Percentiles rank a stretch among this genome's conserved stretches.
phyloP scores from a whole-genome alignment of 2,329 filamentous ascomycete species.

The Blastomyces emzantsi region DNA sequence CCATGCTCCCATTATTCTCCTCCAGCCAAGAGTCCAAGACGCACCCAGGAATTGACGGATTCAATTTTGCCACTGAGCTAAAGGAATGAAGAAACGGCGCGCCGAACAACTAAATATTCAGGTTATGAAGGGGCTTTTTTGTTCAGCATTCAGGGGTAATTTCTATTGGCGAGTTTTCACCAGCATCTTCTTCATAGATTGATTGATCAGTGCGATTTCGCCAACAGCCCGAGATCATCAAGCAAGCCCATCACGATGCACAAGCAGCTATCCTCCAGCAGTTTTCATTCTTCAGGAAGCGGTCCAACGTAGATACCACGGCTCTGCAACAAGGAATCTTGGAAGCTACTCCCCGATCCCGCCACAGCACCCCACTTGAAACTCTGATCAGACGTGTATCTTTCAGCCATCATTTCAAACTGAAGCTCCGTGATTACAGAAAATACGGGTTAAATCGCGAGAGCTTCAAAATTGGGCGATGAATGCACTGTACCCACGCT shows the following conservation, averaged over 20 bases:
- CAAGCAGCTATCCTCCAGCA: background rate
- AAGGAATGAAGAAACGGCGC: background rate
- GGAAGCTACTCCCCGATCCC: background rate
- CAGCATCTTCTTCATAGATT: background rate
- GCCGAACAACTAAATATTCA: background rate
- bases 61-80: background rate
- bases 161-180: background rate
- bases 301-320: background rate
- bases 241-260: background rate
- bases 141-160: background rate
- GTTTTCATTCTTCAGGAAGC: background rate
- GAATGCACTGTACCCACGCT: background rate
- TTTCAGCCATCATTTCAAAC: background rate
- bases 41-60: background rate
- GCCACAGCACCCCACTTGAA: background rate
- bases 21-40: background rate
- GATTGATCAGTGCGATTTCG: background rate
- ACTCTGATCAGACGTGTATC: background rate
- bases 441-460: background rate
- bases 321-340: background rate
- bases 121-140: background rate
- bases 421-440: background rate
- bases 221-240: background rate
- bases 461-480: background rate
- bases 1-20: background rate